Conservation (phyloP, 1,284 basidiomycete genomes). For the Fomitopsis betulina region DNA sequence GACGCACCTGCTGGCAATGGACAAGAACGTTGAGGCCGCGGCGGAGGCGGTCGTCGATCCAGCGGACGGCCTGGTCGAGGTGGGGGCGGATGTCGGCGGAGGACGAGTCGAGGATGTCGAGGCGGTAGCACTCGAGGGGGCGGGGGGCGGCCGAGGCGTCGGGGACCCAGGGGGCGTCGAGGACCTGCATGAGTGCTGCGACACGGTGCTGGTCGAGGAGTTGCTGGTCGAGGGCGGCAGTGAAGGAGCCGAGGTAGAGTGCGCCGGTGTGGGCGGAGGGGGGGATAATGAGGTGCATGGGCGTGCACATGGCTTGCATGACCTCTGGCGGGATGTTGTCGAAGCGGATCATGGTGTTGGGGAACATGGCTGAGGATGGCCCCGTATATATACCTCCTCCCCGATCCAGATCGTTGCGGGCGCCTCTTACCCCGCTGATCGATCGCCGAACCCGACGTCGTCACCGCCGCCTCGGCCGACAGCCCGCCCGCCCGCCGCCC, state of each 20-base stretch:
- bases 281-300: conserved; percentile 66
- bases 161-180: conserved; percentile 68
- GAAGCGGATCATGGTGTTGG: conserved; percentile 60
- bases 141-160: conserved; percentile 42
- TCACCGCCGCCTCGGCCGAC: too few species aligned
- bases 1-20: conserved; percentile 60
- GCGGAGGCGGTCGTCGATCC: conserved; percentile 46
- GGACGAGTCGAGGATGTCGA: conserved; percentile 57
- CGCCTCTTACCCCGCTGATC: not conserved
- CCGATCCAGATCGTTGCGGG: not conserved
- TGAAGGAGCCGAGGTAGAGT: conserved; percentile 36
- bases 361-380: not conserved
- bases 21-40: conserved; percentile 55
- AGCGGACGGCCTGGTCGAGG: conserved; percentile 50
- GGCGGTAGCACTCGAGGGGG: conserved; percentile 46
- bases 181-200: conserved; percentile 61
- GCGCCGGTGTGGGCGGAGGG: conserved; percentile 27
- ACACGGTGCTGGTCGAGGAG: conserved; percentile 40
- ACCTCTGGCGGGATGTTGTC: conserved; percentile 64
- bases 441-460: too few species aligned
- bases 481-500: too few species aligned
- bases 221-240: conserved; percentile 32
- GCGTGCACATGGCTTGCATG: conserved; percentile 76
- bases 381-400: not conserved
- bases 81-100: conserved; percentile 49